A percentile compares a stretch with the other conserved stretches of the same genome.
phyloP scores from a whole-genome alignment of 1,284 basidiomycete species.

The Tilletia walkeri region DNA sequence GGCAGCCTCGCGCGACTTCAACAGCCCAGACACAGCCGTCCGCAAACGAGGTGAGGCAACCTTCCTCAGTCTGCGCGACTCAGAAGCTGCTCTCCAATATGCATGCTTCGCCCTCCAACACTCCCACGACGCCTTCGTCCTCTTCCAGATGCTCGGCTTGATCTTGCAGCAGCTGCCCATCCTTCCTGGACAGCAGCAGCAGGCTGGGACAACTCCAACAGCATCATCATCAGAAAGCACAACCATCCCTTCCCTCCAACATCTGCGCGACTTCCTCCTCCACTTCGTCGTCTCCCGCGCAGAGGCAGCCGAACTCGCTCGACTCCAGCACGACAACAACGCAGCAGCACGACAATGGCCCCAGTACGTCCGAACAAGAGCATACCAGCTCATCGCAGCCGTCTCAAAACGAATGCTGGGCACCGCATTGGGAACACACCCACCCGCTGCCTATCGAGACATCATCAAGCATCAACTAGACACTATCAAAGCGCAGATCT shows the following conservation, averaged over 20 bases:
- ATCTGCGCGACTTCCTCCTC: conserved; percentile 39
- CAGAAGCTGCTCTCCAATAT: conserved; percentile 38
- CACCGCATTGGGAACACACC: conserved; percentile 29
- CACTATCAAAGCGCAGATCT: conserved; percentile 30
- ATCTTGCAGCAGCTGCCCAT: conserved; percentile 9
- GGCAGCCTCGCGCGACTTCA: conserved; percentile 38
- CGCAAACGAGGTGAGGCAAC: conserved; percentile 40
- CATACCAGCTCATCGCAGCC: conserved; percentile 39
- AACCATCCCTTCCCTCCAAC: conserved; percentile 26
- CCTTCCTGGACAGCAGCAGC: background rate
- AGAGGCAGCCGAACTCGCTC: conserved; percentile 23
- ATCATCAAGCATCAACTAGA: conserved; percentile 29
- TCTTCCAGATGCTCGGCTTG: conserved; percentile 25
- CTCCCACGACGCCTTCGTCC: conserved; percentile 37
- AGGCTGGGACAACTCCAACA: background rate
- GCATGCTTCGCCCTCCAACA: conserved; percentile 40
- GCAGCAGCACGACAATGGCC: conserved; percentile 27
- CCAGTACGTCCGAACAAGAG: conserved; percentile 35
- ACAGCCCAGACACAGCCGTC: conserved; percentile 36
- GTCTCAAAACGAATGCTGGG: conserved; percentile 37
- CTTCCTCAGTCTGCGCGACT: conserved; percentile 38
- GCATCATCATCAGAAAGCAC: conserved; percentile 31
- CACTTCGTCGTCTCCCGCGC: conserved; percentile 35
- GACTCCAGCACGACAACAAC: background rate
- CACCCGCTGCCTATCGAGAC: conserved; percentile 21